Conservation (phyloP, 208 protist species). For the Trypanosoma congolense region DNA sequence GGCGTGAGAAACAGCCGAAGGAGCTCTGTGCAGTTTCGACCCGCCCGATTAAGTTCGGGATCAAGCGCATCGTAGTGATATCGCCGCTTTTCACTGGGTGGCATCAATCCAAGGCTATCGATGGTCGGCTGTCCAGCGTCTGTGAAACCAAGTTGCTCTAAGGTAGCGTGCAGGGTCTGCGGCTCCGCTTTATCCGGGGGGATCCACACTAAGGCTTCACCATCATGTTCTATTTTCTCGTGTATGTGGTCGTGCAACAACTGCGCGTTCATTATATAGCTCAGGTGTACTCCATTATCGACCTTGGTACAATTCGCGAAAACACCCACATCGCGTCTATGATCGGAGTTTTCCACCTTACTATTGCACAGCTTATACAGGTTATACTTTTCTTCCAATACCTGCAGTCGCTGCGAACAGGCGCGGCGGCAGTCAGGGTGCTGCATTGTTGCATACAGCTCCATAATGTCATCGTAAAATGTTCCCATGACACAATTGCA, state of each 20-base stretch:
- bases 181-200: slow-evolving; percentile 25
- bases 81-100: slow-evolving; percentile 58
- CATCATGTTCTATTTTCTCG: slow-evolving; percentile 69
- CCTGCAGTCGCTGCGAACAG: slow-evolving; percentile 69
- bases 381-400: slow-evolving; percentile 92
- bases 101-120: slow-evolving; percentile 93
- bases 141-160: slow-evolving; percentile 56
- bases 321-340: slow-evolving; percentile 64
- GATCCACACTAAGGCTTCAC: slow-evolving; percentile 69
- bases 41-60: slow-evolving; percentile 91
- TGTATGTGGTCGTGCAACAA: slow-evolving; percentile 91
- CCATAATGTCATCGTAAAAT: slow-evolving; percentile 68
- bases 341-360: slow-evolving; percentile 62
- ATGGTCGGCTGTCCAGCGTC: slow-evolving; percentile 79
- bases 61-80: slow-evolving; percentile 94
- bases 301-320: slow-evolving; percentile 89
- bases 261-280: slow-evolving; percentile 83
- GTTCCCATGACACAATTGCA: slow-evolving; percentile 55
- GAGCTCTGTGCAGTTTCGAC: slow-evolving; percentile 75
- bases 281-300: slow-evolving; percentile 89
- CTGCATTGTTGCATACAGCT: slow-evolving; percentile 41
- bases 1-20: slow-evolving; percentile 96
- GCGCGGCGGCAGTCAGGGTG: slow-evolving; percentile 46
- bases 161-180: slow-evolving; percentile 51
- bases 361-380: slow-evolving; percentile 90